Conservation (phyloP, 2,329 filamentous ascomycete genomes). For the Thermomyces lanuginosus region DNA sequence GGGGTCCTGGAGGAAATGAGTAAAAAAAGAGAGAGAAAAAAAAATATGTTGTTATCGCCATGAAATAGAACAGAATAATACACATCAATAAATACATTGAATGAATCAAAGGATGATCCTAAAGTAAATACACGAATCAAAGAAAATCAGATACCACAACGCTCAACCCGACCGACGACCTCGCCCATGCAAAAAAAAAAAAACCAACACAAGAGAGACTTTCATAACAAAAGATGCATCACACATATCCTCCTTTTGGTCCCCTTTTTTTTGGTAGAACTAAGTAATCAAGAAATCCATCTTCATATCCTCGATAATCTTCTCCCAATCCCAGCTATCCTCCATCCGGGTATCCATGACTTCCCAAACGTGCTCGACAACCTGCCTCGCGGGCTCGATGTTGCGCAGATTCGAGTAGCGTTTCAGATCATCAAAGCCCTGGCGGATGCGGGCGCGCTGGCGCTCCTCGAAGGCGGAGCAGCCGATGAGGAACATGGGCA, state of each 20-base stretch:
- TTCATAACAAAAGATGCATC: too few relatives aligned
- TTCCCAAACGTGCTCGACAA: slow-evolving; percentile 42
- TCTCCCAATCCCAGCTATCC: slow-evolving; percentile 49
- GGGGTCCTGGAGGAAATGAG: slow-evolving; percentile 28
- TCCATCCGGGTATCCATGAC: slow-evolving; percentile 42
- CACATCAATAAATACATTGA: too few relatives aligned
- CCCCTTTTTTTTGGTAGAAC: too few relatives aligned
- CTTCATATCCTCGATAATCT: slow-evolving; percentile 39
- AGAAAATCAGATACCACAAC: too few relatives aligned
- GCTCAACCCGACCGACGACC: too few relatives aligned
- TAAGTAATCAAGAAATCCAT: slow-evolving; percentile 48
- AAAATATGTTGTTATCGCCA: slow-evolving; percentile 1
- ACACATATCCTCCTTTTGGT: too few relatives aligned
- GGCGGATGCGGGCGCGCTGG: slow-evolving; percentile 39
- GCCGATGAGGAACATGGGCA: slow-evolving; percentile 45
- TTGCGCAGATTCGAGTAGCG: slow-evolving; percentile 42
- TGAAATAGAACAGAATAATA: background rate
- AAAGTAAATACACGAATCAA: too few relatives aligned
- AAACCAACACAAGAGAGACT: too few relatives aligned
- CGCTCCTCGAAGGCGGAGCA: slow-evolving; percentile 41
- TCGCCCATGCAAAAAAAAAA: too few relatives aligned
- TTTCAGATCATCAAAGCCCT: slow-evolving; percentile 39
- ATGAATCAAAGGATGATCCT: too few relatives aligned
- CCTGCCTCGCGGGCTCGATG: slow-evolving; percentile 38
- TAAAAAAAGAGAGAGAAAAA: too few relatives aligned